Conservation (phyloP, 192 early-diverging fungal species). For the Coemansia guatemalensis region DNA sequence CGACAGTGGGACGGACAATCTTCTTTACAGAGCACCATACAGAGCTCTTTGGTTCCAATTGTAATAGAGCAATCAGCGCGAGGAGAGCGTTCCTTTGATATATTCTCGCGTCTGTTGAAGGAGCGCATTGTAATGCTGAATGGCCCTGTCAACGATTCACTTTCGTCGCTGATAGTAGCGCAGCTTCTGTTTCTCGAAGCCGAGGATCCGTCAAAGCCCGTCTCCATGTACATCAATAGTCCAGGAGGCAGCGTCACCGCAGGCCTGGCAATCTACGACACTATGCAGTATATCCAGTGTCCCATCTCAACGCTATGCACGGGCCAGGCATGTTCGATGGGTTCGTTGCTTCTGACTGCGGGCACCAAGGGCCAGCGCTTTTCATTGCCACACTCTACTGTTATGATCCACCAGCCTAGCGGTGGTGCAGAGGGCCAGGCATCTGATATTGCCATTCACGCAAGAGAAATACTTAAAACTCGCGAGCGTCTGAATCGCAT, state of each 20-base stretch:
- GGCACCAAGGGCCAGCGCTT: slow-evolving; percentile 86
- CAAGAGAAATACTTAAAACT: slow-evolving; percentile 88
- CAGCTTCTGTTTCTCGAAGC: slow-evolving; percentile 94
- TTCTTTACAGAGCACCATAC: not conserved
- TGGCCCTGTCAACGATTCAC: slow-evolving; percentile 81
- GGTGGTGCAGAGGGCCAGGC: slow-evolving; percentile 95
- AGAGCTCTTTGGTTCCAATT: slow-evolving; percentile 47
- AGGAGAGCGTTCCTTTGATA: slow-evolving; percentile 96
- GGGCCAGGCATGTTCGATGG: slow-evolving; percentile 99
- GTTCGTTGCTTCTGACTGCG: slow-evolving; percentile 86
- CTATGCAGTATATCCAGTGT: slow-evolving; percentile 87
- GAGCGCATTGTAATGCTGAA: slow-evolving; percentile 97
- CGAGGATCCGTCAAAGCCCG: slow-evolving; percentile 90
- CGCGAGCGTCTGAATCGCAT: slow-evolving; percentile 81
- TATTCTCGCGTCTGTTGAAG: slow-evolving; percentile 94
- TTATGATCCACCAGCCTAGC: slow-evolving; percentile 98
- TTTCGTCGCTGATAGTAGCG: slow-evolving; percentile 88
- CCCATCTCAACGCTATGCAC: slow-evolving; percentile 94
- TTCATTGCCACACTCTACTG: slow-evolving; percentile 83
- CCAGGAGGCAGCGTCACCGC: slow-evolving; percentile 95
- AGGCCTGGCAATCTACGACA: slow-evolving; percentile 93
- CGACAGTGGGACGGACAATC: too few species aligned
- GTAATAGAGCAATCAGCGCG: slow-evolving; percentile 62
- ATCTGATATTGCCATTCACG: slow-evolving; percentile 96
- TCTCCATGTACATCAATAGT: slow-evolving; percentile 96